Base-by-base conservation (phyloP, 2,329 filamentous ascomycete species). In the Xylaria sp. region DNA sequence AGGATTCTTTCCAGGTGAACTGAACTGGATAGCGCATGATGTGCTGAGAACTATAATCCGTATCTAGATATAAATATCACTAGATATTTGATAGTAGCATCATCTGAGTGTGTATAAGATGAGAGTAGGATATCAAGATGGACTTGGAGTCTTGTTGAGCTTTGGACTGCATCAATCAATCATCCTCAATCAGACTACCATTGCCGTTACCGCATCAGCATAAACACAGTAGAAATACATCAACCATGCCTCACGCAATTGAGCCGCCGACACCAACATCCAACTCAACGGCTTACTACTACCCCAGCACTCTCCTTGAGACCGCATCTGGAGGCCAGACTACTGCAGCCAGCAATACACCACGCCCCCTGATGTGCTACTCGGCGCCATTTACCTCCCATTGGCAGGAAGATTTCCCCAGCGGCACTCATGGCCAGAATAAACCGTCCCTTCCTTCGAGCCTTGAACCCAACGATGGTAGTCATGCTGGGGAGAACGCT, bases 331-430 rank as follows among this genome's bases (percentile, higher is more conserved):
- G 23, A 6, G 23, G 23, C 23, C 23, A 30, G 23, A 30, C 23
- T 30, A 5, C 23, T 30, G 23, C 23, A 5, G 18, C 47, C 11
- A 7, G 19, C n/a, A 39, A 10, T 16, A 30, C 37, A 4, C 10
- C 6, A 2, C 52, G 50, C 3, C 61, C 59, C 2, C 58, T 63
- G 30, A 63, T 63, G 61, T 10, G 48, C 3, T 63, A 63, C 54
- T 59, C 61, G 18, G 16, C 8, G 4, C 2, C 50, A 1, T 63
- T 63, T 11, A 54, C 44, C 9, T 52, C 54, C 8, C 11, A 56
- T 46, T 63, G 62, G 62, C 55, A 49, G 51, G 55, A 34, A 9
- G 59, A 64, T 8, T 42, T 54, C n/a, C 30, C 50, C 13, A 42
- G 19, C 18, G 34, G 34, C 34, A 42, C 2, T 2, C 4, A 13